Base-by-base conservation (phyloP, 2,329 filamentous ascomycete species). In the Alternaria alternata region DNA sequence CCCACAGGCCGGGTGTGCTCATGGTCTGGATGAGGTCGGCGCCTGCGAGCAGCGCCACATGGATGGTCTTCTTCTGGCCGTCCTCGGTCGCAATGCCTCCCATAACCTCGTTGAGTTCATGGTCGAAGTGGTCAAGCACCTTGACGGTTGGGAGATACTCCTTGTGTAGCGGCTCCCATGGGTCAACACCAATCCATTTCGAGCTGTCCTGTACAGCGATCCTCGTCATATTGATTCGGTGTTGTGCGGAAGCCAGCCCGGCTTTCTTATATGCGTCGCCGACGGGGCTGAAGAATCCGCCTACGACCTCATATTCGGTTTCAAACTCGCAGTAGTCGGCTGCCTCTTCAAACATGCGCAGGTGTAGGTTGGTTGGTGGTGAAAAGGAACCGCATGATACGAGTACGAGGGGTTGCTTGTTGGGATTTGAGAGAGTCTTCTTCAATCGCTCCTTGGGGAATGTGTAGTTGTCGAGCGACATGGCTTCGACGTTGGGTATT, bases 331-430 rank as follows among this genome's bases (percentile, higher is more conserved):
- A 89, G 79, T 91, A 94, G 79, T 95, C 91, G 68, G 88, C 87
- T 1, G 91, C 91, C 88, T 96, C 93, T 73, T 93, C 91, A 74
- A 95, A 94, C 90, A 96, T 94, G 75, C 91, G 89, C 64, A 95
- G 81, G 75, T 94, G 91, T 28, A 93, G 84, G 72, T 91, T 91
- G 7, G 89, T 91, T 51, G 90, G 87, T 18, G 91, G 91, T 0
- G 89, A 91, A 80, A 93, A 94, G 12, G 84, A 87, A 44, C 85
- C 89, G 71, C 89, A 91, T 48, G 89, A 89, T 53, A 91, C 88
- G 54, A 91, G 84, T 7, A 91, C 87, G 41, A 91, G 82, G 14
- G 89, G 88, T 30, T 83, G 87, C 74, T 85, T 87, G 62, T 81
- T 79, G 30, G 85, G 77, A 64, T 88, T 83, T 51, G 80, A 84